Conservation (phyloP, 805 yeast species). For the Wickerhamomyces queroliae region DNA sequence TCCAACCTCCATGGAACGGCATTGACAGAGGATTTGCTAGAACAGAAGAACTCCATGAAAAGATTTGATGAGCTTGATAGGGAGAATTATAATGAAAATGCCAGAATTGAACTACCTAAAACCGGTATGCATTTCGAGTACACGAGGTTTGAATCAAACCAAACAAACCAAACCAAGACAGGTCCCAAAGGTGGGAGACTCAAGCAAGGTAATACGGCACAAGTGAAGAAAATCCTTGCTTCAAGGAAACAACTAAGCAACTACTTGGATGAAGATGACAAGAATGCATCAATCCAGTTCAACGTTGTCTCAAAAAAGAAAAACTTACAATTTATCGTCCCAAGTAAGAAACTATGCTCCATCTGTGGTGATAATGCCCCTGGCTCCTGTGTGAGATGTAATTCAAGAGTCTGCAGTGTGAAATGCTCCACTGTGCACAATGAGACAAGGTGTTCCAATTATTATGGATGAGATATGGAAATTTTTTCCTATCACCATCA, state of each 20-base stretch:
- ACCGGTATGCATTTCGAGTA: constrained; percentile 21
- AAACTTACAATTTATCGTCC: constrained; percentile 23
- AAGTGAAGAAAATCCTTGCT: constrained; percentile 31
- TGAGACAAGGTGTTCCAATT: constrained; percentile 37
- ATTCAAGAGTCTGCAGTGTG: constrained; percentile 35
- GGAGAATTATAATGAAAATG: constrained; percentile 37
- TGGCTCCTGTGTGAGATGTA: constrained; percentile 35
- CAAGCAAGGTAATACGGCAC: constrained; percentile 22
- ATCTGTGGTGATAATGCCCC: constrained; percentile 40
- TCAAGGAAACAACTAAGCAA: constrained; percentile 36
- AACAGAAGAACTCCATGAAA: constrained; percentile 30
- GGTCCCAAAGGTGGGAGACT: constrained; percentile 6
- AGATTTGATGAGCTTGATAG: constrained; percentile 35
- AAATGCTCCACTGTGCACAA: constrained; percentile 34
- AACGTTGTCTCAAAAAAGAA: constrained; percentile 25
- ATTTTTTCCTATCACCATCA: too few relatives aligned
- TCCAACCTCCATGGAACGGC: constrained; percentile 22
- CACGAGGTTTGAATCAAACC: constrained; percentile 5
- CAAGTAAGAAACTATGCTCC: constrained; percentile 35
- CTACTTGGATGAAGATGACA: constrained; percentile 37
- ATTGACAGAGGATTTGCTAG: constrained; percentile 21
- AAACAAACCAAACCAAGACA: constrained; percentile 2
- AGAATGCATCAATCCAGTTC: constrained; percentile 24
- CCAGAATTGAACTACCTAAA: constrained; percentile 33
- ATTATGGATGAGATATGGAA: constrained; percentile 4